Evolutionary conservation across 2,329 filamentous ascomycete species (phyloP).

Genomic region (Lecanicillium sp.): DNA sequence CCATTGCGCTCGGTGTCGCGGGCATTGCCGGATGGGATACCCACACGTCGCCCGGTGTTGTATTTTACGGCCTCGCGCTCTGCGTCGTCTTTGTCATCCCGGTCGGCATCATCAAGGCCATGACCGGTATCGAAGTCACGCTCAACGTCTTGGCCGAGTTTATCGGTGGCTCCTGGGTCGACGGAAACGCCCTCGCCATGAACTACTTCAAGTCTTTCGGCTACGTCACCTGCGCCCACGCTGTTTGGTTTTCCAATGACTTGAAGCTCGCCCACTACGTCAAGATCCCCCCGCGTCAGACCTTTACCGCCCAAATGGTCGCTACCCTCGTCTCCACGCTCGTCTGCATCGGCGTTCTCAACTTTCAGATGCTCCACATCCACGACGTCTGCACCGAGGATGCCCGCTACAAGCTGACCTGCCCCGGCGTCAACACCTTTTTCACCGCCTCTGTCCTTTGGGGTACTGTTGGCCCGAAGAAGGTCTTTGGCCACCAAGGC

Average conservation of each 20-base stretch:
- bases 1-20: constrained; percentile 40
- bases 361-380: constrained; percentile 45
- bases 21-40: constrained; percentile 45
- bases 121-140: constrained; percentile 46
- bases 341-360: constrained; percentile 43
- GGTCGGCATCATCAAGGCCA: constrained; percentile 47
- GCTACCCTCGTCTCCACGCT: constrained; percentile 50
- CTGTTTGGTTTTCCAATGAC: constrained; percentile 45
- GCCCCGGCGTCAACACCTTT: constrained; percentile 48
- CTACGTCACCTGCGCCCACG: constrained; percentile 44
- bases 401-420: constrained; percentile 44
- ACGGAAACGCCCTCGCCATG: constrained; percentile 46
- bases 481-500: constrained; percentile 43
- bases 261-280: constrained; percentile 49
- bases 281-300: constrained; percentile 55
- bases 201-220: constrained; percentile 51
- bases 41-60: constrained; percentile 43
- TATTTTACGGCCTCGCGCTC: constrained; percentile 45
- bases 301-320: constrained; percentile 53
- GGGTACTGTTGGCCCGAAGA: constrained; percentile 47
- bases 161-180: constrained; percentile 44
- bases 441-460: constrained; percentile 52
- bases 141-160: constrained; percentile 50
- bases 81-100: constrained; percentile 47
- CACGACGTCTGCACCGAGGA: constrained; percentile 41